These are phyloP conservation scores for Rhodosporidiobolus odoratus DNA, from an alignment of 768 basidiomycete genomes.

Conservation along the genomic window DNA sequence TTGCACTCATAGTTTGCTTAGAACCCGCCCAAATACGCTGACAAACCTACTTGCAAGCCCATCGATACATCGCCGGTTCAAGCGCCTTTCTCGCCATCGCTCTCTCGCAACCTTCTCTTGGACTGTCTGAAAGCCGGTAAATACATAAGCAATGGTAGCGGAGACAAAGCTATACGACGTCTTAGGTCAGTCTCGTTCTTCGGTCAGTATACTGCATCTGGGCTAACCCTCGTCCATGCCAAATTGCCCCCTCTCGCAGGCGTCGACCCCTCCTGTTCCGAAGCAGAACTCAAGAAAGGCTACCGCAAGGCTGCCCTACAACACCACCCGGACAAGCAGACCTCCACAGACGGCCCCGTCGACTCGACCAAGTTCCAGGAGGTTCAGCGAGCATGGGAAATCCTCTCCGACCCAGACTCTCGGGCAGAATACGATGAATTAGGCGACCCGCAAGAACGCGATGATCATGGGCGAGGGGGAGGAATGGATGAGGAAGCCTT, in stretches of 20 bases:
- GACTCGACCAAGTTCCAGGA: constrained; percentile 28
- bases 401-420: constrained; percentile 63
- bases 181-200: constrained; percentile 51
- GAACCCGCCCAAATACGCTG: too few species aligned
- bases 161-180: constrained; percentile 66
- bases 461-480: constrained; percentile 48
- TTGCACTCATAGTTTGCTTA: too few species aligned
- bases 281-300: constrained; percentile 48
- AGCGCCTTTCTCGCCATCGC: background rate
- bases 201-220: too few species aligned
- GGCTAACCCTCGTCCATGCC: too few species aligned
- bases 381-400: constrained; percentile 58
- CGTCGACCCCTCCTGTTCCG: background rate
- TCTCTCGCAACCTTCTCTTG: background rate
- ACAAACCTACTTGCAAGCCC: too few species aligned
- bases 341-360: background rate
- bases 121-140: background rate
- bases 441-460: constrained; percentile 55
- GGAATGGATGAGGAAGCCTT: constrained; percentile 61
- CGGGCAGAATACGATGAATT: constrained; percentile 67
- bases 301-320: constrained; percentile 86
- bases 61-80: too few species aligned
- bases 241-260: background rate
- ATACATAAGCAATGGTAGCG: constrained; percentile 42
- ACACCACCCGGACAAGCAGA: constrained; percentile 59